Conservation (phyloP, 768 basidiomycete genomes). For the Floccularia luteovirens region DNA sequence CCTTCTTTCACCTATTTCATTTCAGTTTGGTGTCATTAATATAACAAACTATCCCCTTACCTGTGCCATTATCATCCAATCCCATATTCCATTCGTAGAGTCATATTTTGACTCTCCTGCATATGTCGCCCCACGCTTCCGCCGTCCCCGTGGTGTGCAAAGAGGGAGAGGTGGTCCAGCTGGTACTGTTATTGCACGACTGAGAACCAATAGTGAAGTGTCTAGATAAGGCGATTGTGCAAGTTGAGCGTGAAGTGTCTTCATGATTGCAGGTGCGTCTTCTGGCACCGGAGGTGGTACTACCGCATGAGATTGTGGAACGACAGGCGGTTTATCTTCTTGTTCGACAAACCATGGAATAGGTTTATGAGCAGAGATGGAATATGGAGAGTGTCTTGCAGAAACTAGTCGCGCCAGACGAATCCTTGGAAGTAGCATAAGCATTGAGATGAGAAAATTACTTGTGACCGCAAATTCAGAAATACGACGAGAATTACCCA, state of each 20-base stretch:
- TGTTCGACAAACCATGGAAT: conserved; percentile 68
- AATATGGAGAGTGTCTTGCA: no score
- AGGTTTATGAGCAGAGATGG: conserved; percentile 3
- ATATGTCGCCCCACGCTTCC: conserved; percentile 62
- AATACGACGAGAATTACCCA: no score
- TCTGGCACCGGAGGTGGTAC: conserved; percentile 35
- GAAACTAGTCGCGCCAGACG: no score
- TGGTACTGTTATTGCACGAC: conserved; percentile 38
- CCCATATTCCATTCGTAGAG: conserved; percentile 55
- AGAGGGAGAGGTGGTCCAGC: conserved; percentile 57
- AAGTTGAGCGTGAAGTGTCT: conserved; percentile 50
- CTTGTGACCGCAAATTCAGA: no score
- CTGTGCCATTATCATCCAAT: conserved; percentile 70
- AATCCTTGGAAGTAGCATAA: no score
- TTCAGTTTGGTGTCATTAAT: no score
- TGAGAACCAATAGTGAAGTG: conserved; percentile 44
- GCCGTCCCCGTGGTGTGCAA: conserved; percentile 48
- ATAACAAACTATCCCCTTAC: no score
- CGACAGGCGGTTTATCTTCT: conserved; percentile 16
- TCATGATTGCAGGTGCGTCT: conserved; percentile 43
- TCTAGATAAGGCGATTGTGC: conserved; percentile 65
- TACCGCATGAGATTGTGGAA: conserved; percentile 11
- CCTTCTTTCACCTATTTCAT: conserved; percentile 91
- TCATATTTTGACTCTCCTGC: conserved; percentile 53
- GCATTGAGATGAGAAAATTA: no score